These are phyloP conservation scores for Kodamaea leandrae DNA, from an alignment of 805 yeast species.

Conservation along the genomic window DNA sequence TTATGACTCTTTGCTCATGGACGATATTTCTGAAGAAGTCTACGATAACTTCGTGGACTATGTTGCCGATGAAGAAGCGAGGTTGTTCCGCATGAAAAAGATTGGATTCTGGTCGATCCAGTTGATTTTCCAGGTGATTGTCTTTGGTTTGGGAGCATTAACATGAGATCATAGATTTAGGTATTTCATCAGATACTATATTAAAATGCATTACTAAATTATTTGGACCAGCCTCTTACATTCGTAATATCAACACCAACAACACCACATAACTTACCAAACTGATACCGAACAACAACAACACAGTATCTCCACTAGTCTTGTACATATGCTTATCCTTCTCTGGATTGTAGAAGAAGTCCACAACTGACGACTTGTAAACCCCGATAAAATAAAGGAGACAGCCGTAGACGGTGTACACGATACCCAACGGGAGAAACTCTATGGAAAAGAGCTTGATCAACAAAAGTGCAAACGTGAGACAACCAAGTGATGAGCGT, in stretches of 20 bases:
- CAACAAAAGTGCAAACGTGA: constrained; percentile 63
- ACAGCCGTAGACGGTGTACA: constrained; percentile 61
- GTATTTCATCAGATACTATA: too few species aligned
- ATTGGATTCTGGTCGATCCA: constrained; percentile 95
- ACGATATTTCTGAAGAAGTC: constrained; percentile 83
- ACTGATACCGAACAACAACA: constrained; percentile 51
- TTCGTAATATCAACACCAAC: constrained; percentile 47
- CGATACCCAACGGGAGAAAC: constrained; percentile 64
- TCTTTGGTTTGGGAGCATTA: constrained; percentile 75
- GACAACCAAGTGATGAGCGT: constrained; percentile 65
- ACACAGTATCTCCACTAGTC: constrained; percentile 62
- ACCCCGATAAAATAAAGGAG: constrained; percentile 40
- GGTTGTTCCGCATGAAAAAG: constrained; percentile 68
- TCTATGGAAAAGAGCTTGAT: constrained; percentile 62
- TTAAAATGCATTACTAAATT: constrained; percentile 15
- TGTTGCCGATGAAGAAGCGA: constrained; percentile 81
- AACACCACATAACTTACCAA: constrained; percentile 49
- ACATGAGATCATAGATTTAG: too few species aligned
- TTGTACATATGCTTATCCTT: constrained; percentile 43
- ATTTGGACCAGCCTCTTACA: too few species aligned
- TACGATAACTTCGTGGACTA: constrained; percentile 88
- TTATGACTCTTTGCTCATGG: constrained; percentile 88
- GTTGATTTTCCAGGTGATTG: constrained; percentile 71
- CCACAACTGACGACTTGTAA: constrained; percentile 32
- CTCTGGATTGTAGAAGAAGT: constrained; percentile 36